Evolutionary conservation across 208 protist genomes (phyloP).

Genomic region (Leishmania gerbilli): DNA sequence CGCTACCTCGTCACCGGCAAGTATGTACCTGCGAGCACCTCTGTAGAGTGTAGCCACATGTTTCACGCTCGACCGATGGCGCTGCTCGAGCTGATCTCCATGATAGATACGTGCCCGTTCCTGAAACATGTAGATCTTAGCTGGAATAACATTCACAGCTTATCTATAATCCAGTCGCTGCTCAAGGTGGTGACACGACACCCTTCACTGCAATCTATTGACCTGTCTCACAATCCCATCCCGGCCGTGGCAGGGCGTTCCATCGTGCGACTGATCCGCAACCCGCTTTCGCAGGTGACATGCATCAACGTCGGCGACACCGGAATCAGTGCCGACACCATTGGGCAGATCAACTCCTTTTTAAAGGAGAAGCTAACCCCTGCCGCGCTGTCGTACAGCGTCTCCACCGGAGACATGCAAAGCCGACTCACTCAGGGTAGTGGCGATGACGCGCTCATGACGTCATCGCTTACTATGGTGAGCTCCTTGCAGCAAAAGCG

Average conservation of each 20-base stretch:
- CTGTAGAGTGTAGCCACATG: constrained; percentile 66
- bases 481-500: constrained; percentile 10
- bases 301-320: constrained; percentile 67
- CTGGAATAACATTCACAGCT: constrained; percentile 76
- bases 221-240: constrained; percentile 82
- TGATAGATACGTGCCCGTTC: constrained; percentile 59
- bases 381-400: constrained; percentile 12
- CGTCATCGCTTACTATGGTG: constrained; percentile 9
- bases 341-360: constrained; percentile 57
- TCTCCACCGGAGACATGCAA: constrained; percentile 8
- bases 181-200: constrained; percentile 53
- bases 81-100: constrained; percentile 63
- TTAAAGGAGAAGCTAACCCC: constrained; percentile 57
- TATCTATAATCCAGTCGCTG: constrained; percentile 70
- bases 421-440: constrained; percentile 14
- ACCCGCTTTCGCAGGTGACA: constrained; percentile 57
- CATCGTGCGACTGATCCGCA: constrained; percentile 67
- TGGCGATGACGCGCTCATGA: constrained; percentile 3
- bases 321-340: constrained; percentile 51
- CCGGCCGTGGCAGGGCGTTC: constrained; percentile 72
- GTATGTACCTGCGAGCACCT: constrained; percentile 41
- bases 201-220: constrained; percentile 55
- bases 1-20: constrained; percentile 60
- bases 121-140: constrained; percentile 70
- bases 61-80: constrained; percentile 58